Base-by-base conservation (phyloP, 495 filamentous ascomycete genomes). In the Tuber borchii region DNA sequence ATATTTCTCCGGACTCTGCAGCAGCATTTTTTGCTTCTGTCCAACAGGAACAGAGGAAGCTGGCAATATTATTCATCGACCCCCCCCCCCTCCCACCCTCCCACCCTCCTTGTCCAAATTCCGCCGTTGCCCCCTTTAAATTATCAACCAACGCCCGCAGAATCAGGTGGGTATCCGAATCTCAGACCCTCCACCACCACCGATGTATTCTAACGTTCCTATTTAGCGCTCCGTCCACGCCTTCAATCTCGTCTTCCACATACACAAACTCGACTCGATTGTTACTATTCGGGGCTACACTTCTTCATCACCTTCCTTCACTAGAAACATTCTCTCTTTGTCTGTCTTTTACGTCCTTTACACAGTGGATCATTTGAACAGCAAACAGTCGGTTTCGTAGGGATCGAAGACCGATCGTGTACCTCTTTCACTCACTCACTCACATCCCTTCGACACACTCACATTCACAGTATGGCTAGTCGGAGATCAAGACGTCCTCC, bases 401-500 rank as follows among this genome's bases (percentile, higher is more conserved):
- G 78, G 45, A 70, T 73, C 39, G 76, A 77, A 70, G 76, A 39
- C 70, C 77, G 71, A 71, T 75, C 65, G 71, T 80, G 74, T 78
- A 40, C 79, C 73, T 71, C 48, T 45, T 71, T 68, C 43, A n/a
- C 17, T 45, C 39, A 74, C 34, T 42, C 61, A 26, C 61, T 45
- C 70, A 73, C 72, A 75, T 45, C 73, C 73, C 40, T 70, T 61
- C 56, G n/a, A 43, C 51, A 71, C 48, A 37, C 56, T 68, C 37
- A 77, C 48, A 73, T 70, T 45, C 71, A 39, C 73, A 82, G 70
- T 68, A 83, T 83, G 81, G 75, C 80, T 81, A 73, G 80, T 56
- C 81, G 80, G 72, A 74, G 81, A 73, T 78, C 77, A 80, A 75
- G 76, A 43, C 79, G 81, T 40, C 81, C 81, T 43, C 81, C 81